Base-by-base conservation (phyloP, 2,329 filamentous ascomycete genomes). In the Sporothrix dimorphospora region DNA sequence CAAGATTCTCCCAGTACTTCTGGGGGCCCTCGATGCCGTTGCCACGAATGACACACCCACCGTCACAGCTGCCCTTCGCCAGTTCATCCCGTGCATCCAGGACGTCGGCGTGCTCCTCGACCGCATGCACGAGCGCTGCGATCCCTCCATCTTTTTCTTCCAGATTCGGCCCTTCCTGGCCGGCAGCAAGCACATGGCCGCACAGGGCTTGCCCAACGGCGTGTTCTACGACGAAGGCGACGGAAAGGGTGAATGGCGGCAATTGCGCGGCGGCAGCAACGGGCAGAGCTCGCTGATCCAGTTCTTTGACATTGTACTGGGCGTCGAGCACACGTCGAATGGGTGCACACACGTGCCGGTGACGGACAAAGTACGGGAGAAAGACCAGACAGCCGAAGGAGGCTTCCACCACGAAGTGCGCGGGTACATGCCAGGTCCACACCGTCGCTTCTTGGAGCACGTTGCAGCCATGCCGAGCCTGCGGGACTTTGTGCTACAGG, bases 201-300 rank as follows among this genome's bases (percentile, higher is more conserved):
- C 70, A 1, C 70, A 70, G n/a, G 95, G 95, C 0, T 84, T 98
- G 2, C 93, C 94, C 0, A 87, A 89, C 14, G 95, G 95, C 0
- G 89, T 98, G 4, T 89, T 94, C 70, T 97, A 97, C 79, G 93
- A 97, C 76, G 88, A 93, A 71, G 91, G 90, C 0, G 84, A 88
- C 1, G 90, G 89, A 0, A 83, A 84, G 16, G 88, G 90, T 0
- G 82, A 86, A 42, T 97, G 94, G 85, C 86, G 90, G 21, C 90
- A 94, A 76, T 91, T 92, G 73, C 89, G 92, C 72, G 96, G 96
- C 42, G 96, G 95, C 30, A 97, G 94, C 82, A 98, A 98, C 78
- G 96, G 96, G 0, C 96, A 99, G 81, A 97, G 93, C 84, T 97
- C 94, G 70, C 84, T 98, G 72, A 95, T 99, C 72, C 96, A 98